Evolutionary conservation across 2,329 filamentous ascomycete genomes (phyloP), one percentile per base, ranked within the genome.

Genomic region (Rhexocercosporidium sp.): DNA sequence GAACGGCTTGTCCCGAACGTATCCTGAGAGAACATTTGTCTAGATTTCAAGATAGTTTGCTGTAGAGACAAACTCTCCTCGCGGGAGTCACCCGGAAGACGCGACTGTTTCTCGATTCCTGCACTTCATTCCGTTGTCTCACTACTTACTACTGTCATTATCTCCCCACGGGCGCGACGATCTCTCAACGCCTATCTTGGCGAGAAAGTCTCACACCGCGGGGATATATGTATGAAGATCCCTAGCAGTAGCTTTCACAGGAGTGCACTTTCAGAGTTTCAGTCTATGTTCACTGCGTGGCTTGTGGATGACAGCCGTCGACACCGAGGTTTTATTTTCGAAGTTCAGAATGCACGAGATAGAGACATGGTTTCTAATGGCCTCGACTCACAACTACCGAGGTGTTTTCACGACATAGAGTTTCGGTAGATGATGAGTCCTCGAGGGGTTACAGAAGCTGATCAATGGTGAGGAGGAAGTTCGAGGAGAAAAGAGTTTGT

Each of bases 201-300:
- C 49, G 49, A 53, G 49, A 53, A 53, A n/a, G 49, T 29, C 16
- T 53, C n/a, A n/a, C n/a, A n/a, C n/a, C n/a, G n/a, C n/a, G n/a
- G n/a, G n/a, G n/a, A n/a, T n/a, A n/a, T n/a, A n/a, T n/a, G n/a
- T n/a, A n/a, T n/a, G n/a, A n/a, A n/a, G n/a, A n/a, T n/a, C n/a
- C n/a, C 22, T 29, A 53, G 25, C 49, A 31, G 49, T 53, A 27
- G 49, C 16, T 31, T 31, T n/a, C 25, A 4, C 11, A 27, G n/a
- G 31, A 31, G 8, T 31, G 49, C 49, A 31, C 47, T 29, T 51
- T 51, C 47, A 51, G 16, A 51, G 47, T 51, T 27, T 51, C 22
- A 29, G 34, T 16, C 27, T n/a, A 22, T 51, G 47, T 51, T 51
- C 22, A 25, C 47, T 29, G 6, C 27, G n/a, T 27, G 22, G 27